phyloP scores from a whole-genome alignment of 2,329 filamentous ascomycete genomes.

The Corniculantispora saksenae region DNA sequence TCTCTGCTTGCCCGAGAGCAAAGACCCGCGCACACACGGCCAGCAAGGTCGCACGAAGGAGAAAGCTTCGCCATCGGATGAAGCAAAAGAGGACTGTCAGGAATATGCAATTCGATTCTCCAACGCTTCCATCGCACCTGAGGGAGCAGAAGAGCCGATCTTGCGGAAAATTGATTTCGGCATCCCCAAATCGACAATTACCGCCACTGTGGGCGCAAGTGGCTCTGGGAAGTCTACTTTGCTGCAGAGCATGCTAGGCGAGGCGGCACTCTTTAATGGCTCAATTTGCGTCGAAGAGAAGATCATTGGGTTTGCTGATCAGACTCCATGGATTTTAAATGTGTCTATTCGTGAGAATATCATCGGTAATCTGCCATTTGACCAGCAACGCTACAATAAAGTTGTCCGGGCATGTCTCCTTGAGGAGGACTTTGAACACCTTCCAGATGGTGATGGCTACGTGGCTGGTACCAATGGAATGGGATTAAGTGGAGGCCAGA shows the following conservation, averaged over 20 bases:
- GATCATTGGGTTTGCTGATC: background rate
- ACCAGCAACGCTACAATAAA: background rate
- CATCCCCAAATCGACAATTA: background rate
- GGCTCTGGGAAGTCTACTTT: constrained; percentile 8
- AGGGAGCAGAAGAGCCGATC: background rate
- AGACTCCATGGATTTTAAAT: constrained; percentile 3
- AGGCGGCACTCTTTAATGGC: background rate
- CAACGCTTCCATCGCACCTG: constrained; percentile 1
- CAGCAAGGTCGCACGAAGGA: background rate
- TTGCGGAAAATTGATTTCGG: background rate
- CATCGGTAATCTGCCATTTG: background rate
- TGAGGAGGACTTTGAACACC: background rate
- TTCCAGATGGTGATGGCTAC: background rate
- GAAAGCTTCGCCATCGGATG: background rate
- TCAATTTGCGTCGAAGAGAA: background rate
- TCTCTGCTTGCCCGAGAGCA: background rate
- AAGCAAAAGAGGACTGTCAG: background rate
- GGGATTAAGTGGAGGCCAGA: constrained; percentile 5
- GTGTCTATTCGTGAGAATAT: background rate
- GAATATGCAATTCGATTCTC: background rate
- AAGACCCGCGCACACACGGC: background rate
- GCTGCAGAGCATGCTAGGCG: constrained; percentile 1
- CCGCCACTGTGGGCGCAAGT: background rate
- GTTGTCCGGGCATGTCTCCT: background rate
- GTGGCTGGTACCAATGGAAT: background rate